Evolutionary conservation across 2,329 filamentous ascomycete genomes (phyloP), one percentile per base, ranked within the genome.

Genomic region (Cladosporium sp.): DNA sequence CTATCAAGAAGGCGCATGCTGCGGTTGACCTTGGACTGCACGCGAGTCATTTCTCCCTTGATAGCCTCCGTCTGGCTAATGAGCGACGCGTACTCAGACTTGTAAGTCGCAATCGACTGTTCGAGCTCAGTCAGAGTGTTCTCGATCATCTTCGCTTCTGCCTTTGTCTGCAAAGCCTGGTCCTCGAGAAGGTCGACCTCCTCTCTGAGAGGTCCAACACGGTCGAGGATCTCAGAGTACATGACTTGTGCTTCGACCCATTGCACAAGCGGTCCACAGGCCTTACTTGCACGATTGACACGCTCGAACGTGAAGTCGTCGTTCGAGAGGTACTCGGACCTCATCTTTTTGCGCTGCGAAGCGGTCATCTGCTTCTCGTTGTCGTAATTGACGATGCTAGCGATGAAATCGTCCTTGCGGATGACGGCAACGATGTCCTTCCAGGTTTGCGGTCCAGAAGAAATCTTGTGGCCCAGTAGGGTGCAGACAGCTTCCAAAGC

Each of bases 21-120:
- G 72, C 94, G 88, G 73, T 97, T 91, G 58, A 99, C 94, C 83
- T 99, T 99, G 80, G 92, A 96, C 75, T 99, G 89, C 7, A 99
- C 94, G 61, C 91, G 88, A 61, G 87, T 86, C 94, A 99, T 97
- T 77, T 99, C 94, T 0, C 88, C 80, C 79, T 97, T 97, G 84
- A 99, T 97, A 4, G 92, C 90, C 73, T 97, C 90, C 0, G 92
- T 97, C 78, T 99, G 92, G 74, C 92, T 96, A 72, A 99, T 97
- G 62, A 99, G 84, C 6, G 90, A 88, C 47, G 92, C 93, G 70
- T 99, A 99, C 76, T 99, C 94, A 0, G 85, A 88, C 83, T 97
- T 97, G 84, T 97, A 97, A 0, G 86, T 92, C 37, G 87, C 89
- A 72, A 99, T 99, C 74, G 92, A 97, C 65, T 86, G 82, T 75